Evolutionary conservation across 768 basidiomycete species (phyloP), one percentile per base, ranked within the genome.

Genomic region (Suillus subluteus): DNA sequence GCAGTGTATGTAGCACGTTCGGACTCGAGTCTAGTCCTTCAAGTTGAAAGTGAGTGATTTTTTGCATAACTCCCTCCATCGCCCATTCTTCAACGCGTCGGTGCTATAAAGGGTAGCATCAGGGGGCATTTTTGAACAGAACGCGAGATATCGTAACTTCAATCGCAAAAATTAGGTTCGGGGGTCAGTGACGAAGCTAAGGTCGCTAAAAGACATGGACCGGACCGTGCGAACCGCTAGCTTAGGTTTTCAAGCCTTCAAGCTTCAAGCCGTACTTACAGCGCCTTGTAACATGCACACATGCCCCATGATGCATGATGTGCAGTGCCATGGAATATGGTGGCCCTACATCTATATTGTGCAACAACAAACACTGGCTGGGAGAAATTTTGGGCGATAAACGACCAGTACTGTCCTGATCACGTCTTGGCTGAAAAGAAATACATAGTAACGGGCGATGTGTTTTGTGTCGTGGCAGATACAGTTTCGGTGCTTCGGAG

Each of bases 121-220:
- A 32, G 11, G 26, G 26, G 52, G 16, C 15, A 15, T 26, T 32
- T 55, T 35, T 55, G 18, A 21, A 35, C 2, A 21, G 6, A 54
- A 21, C 18, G 54, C 32, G 54, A 35, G 11, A 32, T 55, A 55
- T 11, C 50, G 52, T 30, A 30, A 30, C 16, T 54, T 55, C 6
- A 35, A 35, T 56, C 55, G 8, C 30, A 56, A 35, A 35, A 56
- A 35, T 55, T 56, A 56, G 55, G 32, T 56, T 56, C 21, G 32
- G 55, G 21, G 52, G 35, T 35, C 6, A 6, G 35, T 35, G 26
- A 52, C 50, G 26, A 30, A 26, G 48, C 48, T 23, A 13, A 23
- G 12, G 48, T 50, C 13, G 12, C 35, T 35, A 12, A 50, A 48
- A 52, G 26, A 26, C 50, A 26, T 26, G 52, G 7, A 4, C 26